Evolutionary conservation across 768 basidiomycete genomes (phyloP), one percentile per base, ranked within the genome.

Genomic region (Cyathus striatus): DNA sequence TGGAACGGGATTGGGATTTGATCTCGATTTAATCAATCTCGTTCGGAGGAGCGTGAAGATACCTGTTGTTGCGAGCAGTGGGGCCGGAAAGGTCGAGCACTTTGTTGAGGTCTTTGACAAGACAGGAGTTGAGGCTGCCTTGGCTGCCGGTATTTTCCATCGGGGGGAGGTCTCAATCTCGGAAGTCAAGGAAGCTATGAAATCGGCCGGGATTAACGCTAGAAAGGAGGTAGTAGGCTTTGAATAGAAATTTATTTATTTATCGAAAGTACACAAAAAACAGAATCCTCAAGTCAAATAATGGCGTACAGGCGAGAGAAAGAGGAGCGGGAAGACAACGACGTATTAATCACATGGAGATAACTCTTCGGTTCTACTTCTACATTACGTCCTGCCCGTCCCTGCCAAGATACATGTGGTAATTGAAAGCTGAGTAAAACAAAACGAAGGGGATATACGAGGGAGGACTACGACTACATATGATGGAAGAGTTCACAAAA

Each of bases 141-240:
- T 99, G 44, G 96, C 96, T 7, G 96, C 96, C 9, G 96, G 96
- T 1, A 96, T 98, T 51, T 99, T 99, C 64, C 96, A 99, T 62
- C 70, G 96, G 23, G 77, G 73, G 36, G 88, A 97, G 60, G 95
- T 99, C 3, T 71, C 64, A 32, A 94, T 99, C 47, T 64, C 65
- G 36, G 82, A 87, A 38, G 87, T 97, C 43, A 99, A 97, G 65
- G 62, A 64, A 33, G 63, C 69, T 2, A 55, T 90, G 49, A 34
- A 33, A n/a, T 23, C 23, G 23, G 25, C 46, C 27, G 32, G 37
- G 33, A 32, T 6, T 43, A 37, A 30, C 40, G 36, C 25, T 43
- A 34, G 42, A 37, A 44, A 48, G 21, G 39, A 40, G 21, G 23
- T 40, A 24, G n/a, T n/a, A n/a, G n/a, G 39, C 23, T 10, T 21